Evolutionary conservation across 1,284 basidiomycete genomes (phyloP), one percentile per base, ranked within the genome.

Genomic region (Neonothopanus nambi): DNA sequence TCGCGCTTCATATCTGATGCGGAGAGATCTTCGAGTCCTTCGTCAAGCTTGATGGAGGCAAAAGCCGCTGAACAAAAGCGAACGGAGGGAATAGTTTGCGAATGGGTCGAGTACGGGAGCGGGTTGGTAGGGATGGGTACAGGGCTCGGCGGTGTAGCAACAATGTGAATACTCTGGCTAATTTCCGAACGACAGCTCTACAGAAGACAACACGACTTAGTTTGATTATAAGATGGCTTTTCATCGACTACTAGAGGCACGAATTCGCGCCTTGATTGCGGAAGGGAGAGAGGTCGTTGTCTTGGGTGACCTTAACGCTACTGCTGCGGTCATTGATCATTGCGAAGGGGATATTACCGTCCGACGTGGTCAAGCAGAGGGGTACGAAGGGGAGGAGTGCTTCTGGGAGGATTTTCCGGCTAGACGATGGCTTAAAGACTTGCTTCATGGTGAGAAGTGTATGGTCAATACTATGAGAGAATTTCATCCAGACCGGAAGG

Each of bases 171-270:
- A n/a, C n/a, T n/a, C n/a, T n/a, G n/a, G n/a, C n/a, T 98, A 98
- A 69, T 97, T 93, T 60, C 96, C 96, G 0, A 95, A 95, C 71
- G 89, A 93, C 58, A 70, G 73, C n/a, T 69, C 65, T 62, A 93
- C 92, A 0, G 91, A 91, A 48, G n/a, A n/a, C n/a, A n/a, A n/a
- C n/a, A 42, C 21, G 9, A 42, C 21, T 15, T 85, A 96, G n/a
- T 78, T 91, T 23, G 81, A 87, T 2, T 99, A 89, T 85, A 98
- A 98, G 75, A 87, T 89, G 79, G 89, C 91, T 60, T 97, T 87
- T 66, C 89, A 95, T 60, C 71, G 78, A 9, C 72, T 91, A 60
- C 78, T 97, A 3, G 81, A 90, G 61, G 82, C 83, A 59, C 87
- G 95, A 18, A 87, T 96, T 3, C 70, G 78, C 36, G 72, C 73